Base-by-base conservation (phyloP, 140 eudicot genomes). In the Cichorium intybus region DNA sequence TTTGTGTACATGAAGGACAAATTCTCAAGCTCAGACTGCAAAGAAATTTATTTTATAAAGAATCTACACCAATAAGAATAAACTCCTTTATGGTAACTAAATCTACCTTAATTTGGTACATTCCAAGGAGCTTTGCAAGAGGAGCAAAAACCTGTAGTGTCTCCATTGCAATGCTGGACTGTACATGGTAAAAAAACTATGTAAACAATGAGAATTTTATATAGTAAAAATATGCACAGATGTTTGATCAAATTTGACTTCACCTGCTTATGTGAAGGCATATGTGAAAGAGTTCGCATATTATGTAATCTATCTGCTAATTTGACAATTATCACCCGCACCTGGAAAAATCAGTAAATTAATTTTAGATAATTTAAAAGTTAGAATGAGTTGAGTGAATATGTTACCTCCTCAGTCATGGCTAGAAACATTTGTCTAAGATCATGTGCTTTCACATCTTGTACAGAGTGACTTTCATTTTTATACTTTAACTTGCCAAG, bases 211-310 rank as follows among this genome's bases (percentile, higher is more conserved):
- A 60, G 27, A 66, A 24, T 20, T 24, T 57, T 50, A 35, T 47
- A 27, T 24, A 55, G 37, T 3, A 43, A 0, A 28, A 52, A 31
- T 4, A 12, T 29, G 7, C 2, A 9, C 11, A 46, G 49, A 58
- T 33, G 20, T 20, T 26, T 57, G 47, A 62, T 16, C 43, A 0
- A 73, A 64, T 45, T 28, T 58, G 15, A 73, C 31, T 54, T 12
- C 37, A 93, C 99, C 99, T 93, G 99, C 81, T 93, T 93, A 63
- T 88, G 97, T 24, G 95, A 85, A 70, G 99, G 99, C 99, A 93
- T 93, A 68, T 93, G 90, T 37, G 97, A 77, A 77, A 93, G 99
- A 52, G 99, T 93, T 15, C 97, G 84, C 99, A 93, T 93, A 80
- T 93, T 93, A 77, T 93, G 99, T 71, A 93, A 78, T 84, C 99